Evolutionary conservation across 2,329 filamentous ascomycete species (phyloP), one percentile per base, ranked within the genome.

Genomic region (Coleophoma crateriformis): DNA sequence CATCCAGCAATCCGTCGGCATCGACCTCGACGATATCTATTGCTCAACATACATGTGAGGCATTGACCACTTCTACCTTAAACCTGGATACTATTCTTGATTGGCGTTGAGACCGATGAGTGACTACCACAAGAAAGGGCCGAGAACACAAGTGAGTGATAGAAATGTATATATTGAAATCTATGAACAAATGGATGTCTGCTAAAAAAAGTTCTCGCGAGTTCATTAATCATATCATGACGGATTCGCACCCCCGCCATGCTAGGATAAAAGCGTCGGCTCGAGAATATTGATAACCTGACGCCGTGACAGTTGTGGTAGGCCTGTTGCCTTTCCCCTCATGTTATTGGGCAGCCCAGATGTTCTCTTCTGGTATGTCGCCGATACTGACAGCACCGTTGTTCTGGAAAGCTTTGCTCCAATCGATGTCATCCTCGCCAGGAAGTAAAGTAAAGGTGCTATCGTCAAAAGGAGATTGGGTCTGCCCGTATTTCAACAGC

Each of bases 381-480:
- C 49, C 50, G 19, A 50, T 53, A 33, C 55, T 57, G 39, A 57
- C 41, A 8, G 55, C 38, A 19, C 42, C 53, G 19, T 50, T 59
- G 2, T 58, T 38, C 12, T 58, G 44, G 51, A 68, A 71, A 46
- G 65, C 67, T 54, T 62, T 65, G 60, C 71, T 71, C 69, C 69
- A 72, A 49, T 71, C 68, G 14, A 67, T 64, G 37, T 82, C 79
- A 10, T 78, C 70, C 55, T 76, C 68, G 7, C 73, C 71, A 27
- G 76, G 67, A 42, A 75, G 71, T 7, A 70, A 64, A 38, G 50
- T 51, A 33, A 61, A 61, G 33, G 44, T 54, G 15, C 48, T 48
- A 32, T 72, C 68, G 35, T 72, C 68, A 37, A 67, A 63, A 1
- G 69, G 47, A 12, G 58, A 61, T 19, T 70, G 61, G 3, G 67